Percentiles rank a stretch among this genome's conserved stretches.
Evolutionary conservation across 23 red algal genomes (phyloP).

Genomic region (Agarophyton chilense): DNA sequence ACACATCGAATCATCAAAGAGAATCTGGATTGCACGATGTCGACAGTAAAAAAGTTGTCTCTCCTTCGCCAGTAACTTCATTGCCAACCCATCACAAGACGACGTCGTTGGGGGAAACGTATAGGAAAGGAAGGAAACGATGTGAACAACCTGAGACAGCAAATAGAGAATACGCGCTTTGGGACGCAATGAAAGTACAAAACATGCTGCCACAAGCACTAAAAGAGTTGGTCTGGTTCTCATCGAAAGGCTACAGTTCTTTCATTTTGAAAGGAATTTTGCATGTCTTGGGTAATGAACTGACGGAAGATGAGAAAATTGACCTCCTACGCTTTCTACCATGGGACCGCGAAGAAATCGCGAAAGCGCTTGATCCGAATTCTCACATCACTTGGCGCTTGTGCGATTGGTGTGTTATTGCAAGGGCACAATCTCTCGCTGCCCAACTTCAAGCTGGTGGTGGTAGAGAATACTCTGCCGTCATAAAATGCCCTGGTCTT

Average conservation of each 20-base stretch:
- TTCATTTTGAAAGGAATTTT: conserved; percentile 13
- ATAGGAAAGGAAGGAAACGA: background rate
- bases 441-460: background rate
- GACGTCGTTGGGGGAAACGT: background rate
- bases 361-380: background rate
- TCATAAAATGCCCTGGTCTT: background rate
- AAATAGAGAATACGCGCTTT: conserved; percentile 4
- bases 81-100: too few relatives aligned
- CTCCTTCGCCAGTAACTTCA: background rate
- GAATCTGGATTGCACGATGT: background rate
- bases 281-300: background rate
- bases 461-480: background rate
- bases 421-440: background rate
- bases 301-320: conserved; percentile 7
- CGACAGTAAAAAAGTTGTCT: background rate
- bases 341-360: conserved; percentile 17
- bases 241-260: background rate
- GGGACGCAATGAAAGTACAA: conserved; percentile 14
- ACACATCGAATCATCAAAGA: too few relatives aligned
- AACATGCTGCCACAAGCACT: background rate
- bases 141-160: background rate
- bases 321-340: background rate
- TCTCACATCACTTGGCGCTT: background rate
- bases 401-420: background rate
- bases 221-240: background rate